Conservation (phyloP, 257 asterid genomes). For the Scutellaria galericulata region DNA sequence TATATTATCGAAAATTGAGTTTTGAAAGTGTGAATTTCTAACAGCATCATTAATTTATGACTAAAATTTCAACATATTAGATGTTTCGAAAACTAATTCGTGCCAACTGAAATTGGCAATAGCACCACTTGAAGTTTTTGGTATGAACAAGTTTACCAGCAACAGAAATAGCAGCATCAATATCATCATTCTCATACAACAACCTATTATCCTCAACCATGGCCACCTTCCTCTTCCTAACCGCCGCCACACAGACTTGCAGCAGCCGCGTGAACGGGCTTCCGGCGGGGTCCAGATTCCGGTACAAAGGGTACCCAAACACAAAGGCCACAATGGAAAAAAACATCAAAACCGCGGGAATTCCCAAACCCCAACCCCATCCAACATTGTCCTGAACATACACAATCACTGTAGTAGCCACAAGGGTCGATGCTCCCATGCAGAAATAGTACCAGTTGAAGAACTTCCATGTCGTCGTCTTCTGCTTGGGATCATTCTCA, state of each 20-base stretch:
- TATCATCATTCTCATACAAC: slow-evolving; percentile 57
- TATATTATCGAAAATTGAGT: too few species aligned
- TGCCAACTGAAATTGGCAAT: too few species aligned
- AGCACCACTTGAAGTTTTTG: slow-evolving; percentile 44
- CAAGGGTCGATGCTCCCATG: slow-evolving; percentile 78
- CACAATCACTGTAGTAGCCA: slow-evolving; percentile 76
- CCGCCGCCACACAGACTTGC: slow-evolving; percentile 77
- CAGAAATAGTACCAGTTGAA: slow-evolving; percentile 91
- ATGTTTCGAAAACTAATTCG: too few species aligned
- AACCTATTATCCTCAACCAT: slow-evolving; percentile 32
- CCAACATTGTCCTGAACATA: slow-evolving; percentile 72
- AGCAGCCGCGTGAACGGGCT: slow-evolving; percentile 80
- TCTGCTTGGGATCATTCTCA: slow-evolving; percentile 67
- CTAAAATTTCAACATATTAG: too few species aligned
- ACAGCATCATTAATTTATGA: too few species aligned
- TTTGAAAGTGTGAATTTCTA: too few species aligned
- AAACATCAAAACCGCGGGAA: slow-evolving; percentile 71
- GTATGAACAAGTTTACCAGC: slow-evolving; percentile 75
- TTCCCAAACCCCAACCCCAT: slow-evolving; percentile 91
- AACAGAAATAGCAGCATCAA: slow-evolving; percentile 69
- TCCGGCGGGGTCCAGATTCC: slow-evolving; percentile 71
- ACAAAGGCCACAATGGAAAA: slow-evolving; percentile 60
- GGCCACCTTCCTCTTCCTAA: slow-evolving; percentile 56
- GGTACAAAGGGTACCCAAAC: slow-evolving; percentile 71
- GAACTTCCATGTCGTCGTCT: slow-evolving; percentile 75